Evolutionary conservation across 139 green algal species (phyloP), one percentile per base, ranked within the genome.

Genomic region (Micromonas pusilla): DNA sequence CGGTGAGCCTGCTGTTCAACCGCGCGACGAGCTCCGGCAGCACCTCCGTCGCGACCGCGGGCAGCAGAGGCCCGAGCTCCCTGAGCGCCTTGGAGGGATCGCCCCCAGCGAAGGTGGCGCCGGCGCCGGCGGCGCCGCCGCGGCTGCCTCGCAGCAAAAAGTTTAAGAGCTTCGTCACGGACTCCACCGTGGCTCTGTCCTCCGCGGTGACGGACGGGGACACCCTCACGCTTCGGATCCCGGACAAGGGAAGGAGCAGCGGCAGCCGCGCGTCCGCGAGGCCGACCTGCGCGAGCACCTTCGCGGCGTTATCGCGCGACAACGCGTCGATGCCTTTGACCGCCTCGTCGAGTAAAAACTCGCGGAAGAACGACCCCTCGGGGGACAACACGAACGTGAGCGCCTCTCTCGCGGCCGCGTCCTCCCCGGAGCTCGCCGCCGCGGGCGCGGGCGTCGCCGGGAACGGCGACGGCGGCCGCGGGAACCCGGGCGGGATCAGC

Each of bases 271-370:
- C 32, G 30, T 75, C 30, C 28, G 78, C 16, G 32, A 81, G 34
- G 4, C 81, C 80, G n/a, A 81, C 23, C 20, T 52, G 26, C 38
- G 57, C 37, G 21, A 77, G 68, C 6, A 83, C 26, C 1, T 21
- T 37, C 16, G 73, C 53, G 73, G 94, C 72, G 83, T 97, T 91
- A 64, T 94, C 86, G 0, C 94, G 57, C 2, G 82, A 90, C 28
- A 98, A 72, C 1, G 94, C 95, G 78, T 99, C 95, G 28, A 99
- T 91, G 73, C 77, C 85, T 82, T 95, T 96, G 32, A 97, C 95
- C 28, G 95, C 79, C 90, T 98, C 95, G 45, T 98, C 93, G 45
- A 96, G 81, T 26, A 99, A 72, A 79, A 99, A 97, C 23, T 94
- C 86, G 13, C 95, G 83, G 89, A 99, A 98, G 79, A 96, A 93